These are phyloP conservation scores for Tulasnella sp. DNA, from an alignment of 768 basidiomycete genomes.

Conservation along the genomic window DNA sequence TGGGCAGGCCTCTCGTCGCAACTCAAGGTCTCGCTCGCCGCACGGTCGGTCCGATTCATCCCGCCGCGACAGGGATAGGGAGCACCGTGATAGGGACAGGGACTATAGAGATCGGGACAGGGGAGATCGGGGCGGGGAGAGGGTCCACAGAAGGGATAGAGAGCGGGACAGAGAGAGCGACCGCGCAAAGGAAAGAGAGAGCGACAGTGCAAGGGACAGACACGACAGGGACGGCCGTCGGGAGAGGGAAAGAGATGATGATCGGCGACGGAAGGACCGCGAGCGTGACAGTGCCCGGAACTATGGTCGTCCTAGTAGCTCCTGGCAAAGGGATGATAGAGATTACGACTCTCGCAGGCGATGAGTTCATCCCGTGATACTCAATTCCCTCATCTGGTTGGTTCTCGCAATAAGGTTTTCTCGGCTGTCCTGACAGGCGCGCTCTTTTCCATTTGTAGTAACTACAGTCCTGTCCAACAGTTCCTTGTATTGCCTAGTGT, in stretches of 20 bases:
- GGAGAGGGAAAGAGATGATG: slow-evolving; percentile 3
- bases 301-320: background rate
- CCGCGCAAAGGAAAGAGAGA: slow-evolving; percentile 30
- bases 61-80: slow-evolving; percentile 29
- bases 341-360: background rate
- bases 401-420: background rate
- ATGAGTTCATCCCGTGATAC: background rate
- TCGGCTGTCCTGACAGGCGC: background rate
- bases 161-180: slow-evolving; percentile 36
- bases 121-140: slow-evolving; percentile 30
- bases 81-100: slow-evolving; percentile 27
- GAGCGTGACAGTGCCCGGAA: background rate
- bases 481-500: background rate
- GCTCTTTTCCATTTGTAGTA: slow-evolving; percentile 13
- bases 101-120: slow-evolving; percentile 30
- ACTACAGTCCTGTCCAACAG: background rate
- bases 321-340: background rate
- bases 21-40: slow-evolving; percentile 39
- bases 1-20: slow-evolving; percentile 35
- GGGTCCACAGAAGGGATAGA: slow-evolving; percentile 34
- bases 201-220: slow-evolving; percentile 31
- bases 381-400: background rate
- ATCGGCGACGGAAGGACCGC: background rate
- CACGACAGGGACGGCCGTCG: background rate
- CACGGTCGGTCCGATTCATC: slow-evolving; percentile 38